Base-by-base conservation (phyloP, 441 rosid genomes). In the Arabidopsis lyrata region DNA sequence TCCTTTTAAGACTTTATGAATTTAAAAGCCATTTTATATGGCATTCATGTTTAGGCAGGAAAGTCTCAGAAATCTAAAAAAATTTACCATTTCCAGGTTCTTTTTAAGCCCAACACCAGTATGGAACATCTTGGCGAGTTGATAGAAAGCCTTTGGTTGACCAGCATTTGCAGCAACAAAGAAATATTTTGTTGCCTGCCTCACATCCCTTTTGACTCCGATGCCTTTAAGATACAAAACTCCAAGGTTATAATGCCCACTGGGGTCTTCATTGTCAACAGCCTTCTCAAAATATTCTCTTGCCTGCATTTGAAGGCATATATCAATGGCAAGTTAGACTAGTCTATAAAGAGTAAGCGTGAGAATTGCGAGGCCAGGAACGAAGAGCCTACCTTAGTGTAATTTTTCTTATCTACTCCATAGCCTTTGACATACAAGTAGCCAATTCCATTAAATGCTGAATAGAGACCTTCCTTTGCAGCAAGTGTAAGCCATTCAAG, bases 41-140 rank as follows among this genome's bases (percentile, higher is more conserved):
- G 39, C 72, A 54, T 57, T 36, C 38, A 48, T 31, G 18, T 8
- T 54, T 38, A 53, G 48, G 63, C 58, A 4, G 31, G 57, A 54
- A 77, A 12, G 38, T 8, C 50, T 53, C 5, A 36, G 45, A 59
- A 64, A 72, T 42, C 15, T 27, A 6, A 22, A 35, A 38, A 2
- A 16, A 62, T 24, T 82, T 91, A 93, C 98, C 99, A 81, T 84
- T 11, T 82, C 82, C 38, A 83, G 84, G 82, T 88, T 88, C 82
- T 89, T 89, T 77, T 90, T 89, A 67, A 96, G 96, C 70, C 97
- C 98, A 39, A 96, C 85, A 60, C 99, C 99, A 38, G 88, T 96
- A 60, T 91, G 99, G 76, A 93, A 96, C 99, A 93, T 96, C 86
- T 87, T 96, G 54, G 97, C 99, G 76, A 96, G 86, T 84, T 96